Base-by-base conservation (phyloP, 2,329 filamentous ascomycete species). In the Atkinsonella hypoxylon region DNA sequence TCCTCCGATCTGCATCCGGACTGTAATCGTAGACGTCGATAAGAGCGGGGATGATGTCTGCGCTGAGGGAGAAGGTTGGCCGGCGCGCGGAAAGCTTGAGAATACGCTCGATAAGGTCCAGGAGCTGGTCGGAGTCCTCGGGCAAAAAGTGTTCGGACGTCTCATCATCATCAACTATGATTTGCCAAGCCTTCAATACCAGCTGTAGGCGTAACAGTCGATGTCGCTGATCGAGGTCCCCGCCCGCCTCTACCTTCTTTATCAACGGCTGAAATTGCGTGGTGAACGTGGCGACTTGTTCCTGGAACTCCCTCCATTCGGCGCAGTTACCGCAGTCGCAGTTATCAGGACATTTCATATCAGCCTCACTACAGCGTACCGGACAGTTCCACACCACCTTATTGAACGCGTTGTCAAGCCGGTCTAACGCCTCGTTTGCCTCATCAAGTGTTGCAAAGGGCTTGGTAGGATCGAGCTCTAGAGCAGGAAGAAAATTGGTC, bases 11-110 rank as follows among this genome's bases (percentile, higher is more conserved):
- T 15, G 41, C 48, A 20, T 39, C 41, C 2, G 48, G 48, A n/a
- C 48, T 44, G 31, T 45, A 49, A 18, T 45, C 40, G 32, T 49
- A 49, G 15, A 49, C 41, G 32, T 49, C 40, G 32, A 49, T 49
- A 20, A 49, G 26, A 10, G 48, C 31, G 4, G 48, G 48, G 32
- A 49, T 39, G 48, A 49, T 45, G 22, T 49, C 48, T n/a, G 41
- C 48, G 32, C 48, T 49, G 30, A 49, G 48, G 13, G 48, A 44
- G 8, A 49, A 49, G 8, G 32, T 45, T 4, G 48, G 48, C 17
- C 41, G n/a, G 20, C 20, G 41, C 15, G 48, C 48, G 9, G 48
- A 42, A 22, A 44, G 41, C 11, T 43, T 12, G 22, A 49, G 48
- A 10, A 38, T 49, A 11, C 40, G 48, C n/a, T 49, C 48, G n/a